Evolutionary conservation across 345 rosid species (phyloP).

Genomic region (Populus deltoides): DNA sequence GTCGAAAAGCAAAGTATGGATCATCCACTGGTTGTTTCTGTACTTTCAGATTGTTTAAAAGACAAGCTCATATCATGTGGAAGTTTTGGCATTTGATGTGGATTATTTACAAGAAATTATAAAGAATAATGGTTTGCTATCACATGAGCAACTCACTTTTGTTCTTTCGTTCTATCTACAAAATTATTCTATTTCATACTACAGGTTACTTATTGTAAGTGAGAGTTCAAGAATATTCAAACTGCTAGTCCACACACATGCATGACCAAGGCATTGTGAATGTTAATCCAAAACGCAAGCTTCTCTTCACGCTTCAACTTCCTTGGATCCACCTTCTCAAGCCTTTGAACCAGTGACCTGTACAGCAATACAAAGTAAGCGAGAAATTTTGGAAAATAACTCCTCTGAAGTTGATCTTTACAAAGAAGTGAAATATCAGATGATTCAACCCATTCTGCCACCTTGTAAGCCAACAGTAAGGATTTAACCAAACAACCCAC

Average conservation of each 20-base stretch:
- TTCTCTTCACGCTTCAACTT: slow-evolving; percentile 87
- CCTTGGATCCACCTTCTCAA: slow-evolving; percentile 70
- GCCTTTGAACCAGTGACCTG: slow-evolving; percentile 67
- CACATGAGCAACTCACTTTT: not conserved
- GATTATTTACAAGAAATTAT: not conserved
- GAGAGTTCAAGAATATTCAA: slow-evolving; percentile 8
- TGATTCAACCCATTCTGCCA: not conserved
- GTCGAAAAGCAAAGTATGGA: not conserved
- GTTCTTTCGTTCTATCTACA: not conserved
- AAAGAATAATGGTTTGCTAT: not conserved
- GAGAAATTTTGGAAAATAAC: not conserved
- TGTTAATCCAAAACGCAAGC: slow-evolving; percentile 92
- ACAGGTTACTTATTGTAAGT: not conserved
- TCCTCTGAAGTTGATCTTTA: not conserved
- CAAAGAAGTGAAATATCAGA: too few relatives aligned
- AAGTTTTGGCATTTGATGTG: not conserved
- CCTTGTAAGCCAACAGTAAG: not conserved
- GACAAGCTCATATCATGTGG: not conserved
- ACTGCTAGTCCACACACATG: slow-evolving; percentile 46
- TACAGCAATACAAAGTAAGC: slow-evolving; percentile 3
- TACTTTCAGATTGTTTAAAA: not conserved
- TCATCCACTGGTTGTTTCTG: not conserved
- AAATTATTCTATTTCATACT: not conserved
- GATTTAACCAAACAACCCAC: not conserved
- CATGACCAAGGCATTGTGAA: slow-evolving; percentile 87